Base-by-base conservation (phyloP, 345 rosid species). In the Brassica carinata region DNA sequence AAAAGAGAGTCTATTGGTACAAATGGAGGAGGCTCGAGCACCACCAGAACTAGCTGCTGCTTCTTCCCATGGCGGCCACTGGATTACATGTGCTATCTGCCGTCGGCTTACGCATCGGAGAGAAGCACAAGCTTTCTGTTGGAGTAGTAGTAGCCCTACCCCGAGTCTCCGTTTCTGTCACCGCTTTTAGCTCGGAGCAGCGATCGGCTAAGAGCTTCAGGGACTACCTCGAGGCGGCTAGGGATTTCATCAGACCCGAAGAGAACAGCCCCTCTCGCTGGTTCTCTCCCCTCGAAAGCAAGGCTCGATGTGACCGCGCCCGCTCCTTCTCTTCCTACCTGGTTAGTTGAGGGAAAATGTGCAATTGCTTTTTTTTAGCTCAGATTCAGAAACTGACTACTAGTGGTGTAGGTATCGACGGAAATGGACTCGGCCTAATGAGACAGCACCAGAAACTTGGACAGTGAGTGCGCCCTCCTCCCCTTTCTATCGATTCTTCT, bases 301-400 rank as follows among this genome's bases (percentile, higher is more conserved):
- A 90, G 64, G 75, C 86, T 67, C 88, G 43, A 59, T 36, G 71
- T 72, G 77, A 72, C 27, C 84, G 86, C 45, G 85, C 97, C 97
- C 97, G 5, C 83, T 90, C 48, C 93, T 92, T 18, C 89, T 92
- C 14, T 92, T 74, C 80, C 82, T 92, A 79, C 92, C 94, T 31
- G 97, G 94, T 90, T 69, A 61, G 86, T 40, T 10, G 48, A 40
- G 48, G 9, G 43, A 8, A 38, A 34, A 23, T 57, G 19, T 75
- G 26, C 59, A 53, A 53, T 53, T 51, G 57, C 57, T n/a, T n/a
- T 53, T 53, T 33, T 7, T 36, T 7, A 36, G 8, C 2, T 6
- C 8, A 8, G 8, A 38, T 48, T 36, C 66, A 19, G 8, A 45
- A n/a, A 51, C 58, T n/a, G 29, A 33, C 51, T 53, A 18, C 23